Evolutionary conservation across 805 yeast species (phyloP).

Genomic region (Lachancea quebecensis): DNA sequence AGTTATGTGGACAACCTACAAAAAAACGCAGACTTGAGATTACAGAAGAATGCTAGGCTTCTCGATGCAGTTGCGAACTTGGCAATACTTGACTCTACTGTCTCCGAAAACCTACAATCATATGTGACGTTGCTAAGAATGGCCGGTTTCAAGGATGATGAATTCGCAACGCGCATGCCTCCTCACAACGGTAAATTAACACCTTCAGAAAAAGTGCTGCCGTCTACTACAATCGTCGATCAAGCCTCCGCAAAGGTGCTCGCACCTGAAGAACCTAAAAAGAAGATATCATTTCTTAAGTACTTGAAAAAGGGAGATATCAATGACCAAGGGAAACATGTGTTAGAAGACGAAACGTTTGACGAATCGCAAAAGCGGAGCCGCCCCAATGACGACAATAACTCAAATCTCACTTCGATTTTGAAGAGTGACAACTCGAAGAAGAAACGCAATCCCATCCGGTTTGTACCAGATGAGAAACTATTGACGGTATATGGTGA

Average conservation of each 20-base stretch:
- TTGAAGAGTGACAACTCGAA: conserved; percentile 15
- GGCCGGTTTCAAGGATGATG: conserved; percentile 17
- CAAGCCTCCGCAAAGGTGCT: background rate
- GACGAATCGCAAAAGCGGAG: conserved; percentile 6
- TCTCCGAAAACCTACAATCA: conserved; percentile 19
- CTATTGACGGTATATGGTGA: conserved; percentile 30
- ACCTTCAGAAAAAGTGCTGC: background rate
- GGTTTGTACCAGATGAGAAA: conserved; percentile 23
- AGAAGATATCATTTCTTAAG: conserved; percentile 31
- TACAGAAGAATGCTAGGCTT: conserved; percentile 10
- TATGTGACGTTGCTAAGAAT: conserved; percentile 19
- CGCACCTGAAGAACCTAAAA: conserved; percentile 22
- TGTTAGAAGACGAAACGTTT: background rate
- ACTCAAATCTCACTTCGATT: conserved; percentile 14
- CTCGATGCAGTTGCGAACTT: conserved; percentile 18
- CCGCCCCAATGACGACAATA: conserved; percentile 2
- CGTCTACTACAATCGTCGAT: background rate
- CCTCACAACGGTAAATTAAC: background rate
- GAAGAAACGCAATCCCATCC: conserved; percentile 13
- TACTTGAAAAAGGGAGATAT: conserved; percentile 27
- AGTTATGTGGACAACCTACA: conserved; percentile 16
- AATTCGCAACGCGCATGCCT: conserved; percentile 8
- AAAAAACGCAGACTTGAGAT: conserved; percentile 3
- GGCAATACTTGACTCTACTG: conserved; percentile 22
- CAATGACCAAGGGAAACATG: conserved; percentile 17